A percentile compares a stretch with the other conserved stretches of the same genome.
These are phyloP conservation scores for Sporopachydermia quercuum DNA, from an alignment of 805 yeast genomes.

Conservation along the genomic window DNA sequence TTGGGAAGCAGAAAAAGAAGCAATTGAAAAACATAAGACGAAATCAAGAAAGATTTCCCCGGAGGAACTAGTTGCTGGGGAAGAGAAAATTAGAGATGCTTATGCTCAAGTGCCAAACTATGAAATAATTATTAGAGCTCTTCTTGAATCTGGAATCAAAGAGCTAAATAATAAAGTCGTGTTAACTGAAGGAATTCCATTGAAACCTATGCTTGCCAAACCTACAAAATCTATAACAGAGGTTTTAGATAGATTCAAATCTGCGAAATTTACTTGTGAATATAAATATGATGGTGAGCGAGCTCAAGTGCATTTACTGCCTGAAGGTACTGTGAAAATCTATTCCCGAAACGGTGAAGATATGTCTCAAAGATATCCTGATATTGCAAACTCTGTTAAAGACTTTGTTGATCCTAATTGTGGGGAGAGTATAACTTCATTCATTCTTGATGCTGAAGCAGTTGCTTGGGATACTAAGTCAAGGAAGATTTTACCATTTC, in stretches of 20 bases:
- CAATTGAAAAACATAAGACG: constrained; percentile 13
- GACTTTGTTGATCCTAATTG: constrained; percentile 31
- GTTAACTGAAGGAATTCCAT: constrained; percentile 82
- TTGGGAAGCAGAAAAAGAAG: constrained; percentile 31
- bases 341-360: constrained; percentile 94
- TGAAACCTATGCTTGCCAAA: constrained; percentile 96
- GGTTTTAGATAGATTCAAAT: constrained; percentile 76
- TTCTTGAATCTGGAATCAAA: constrained; percentile 52
- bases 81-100: constrained; percentile 68
- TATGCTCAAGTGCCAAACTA: constrained; percentile 86
- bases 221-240: constrained; percentile 93
- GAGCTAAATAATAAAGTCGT: constrained; percentile 53
- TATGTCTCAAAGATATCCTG: constrained; percentile 94
- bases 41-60: constrained; percentile 18
- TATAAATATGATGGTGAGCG: constrained; percentile 97
- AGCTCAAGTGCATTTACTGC: constrained; percentile 77
- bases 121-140: constrained; percentile 55
- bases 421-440: constrained; percentile 26
- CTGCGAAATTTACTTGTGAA: constrained; percentile 81
- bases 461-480: constrained; percentile 87
- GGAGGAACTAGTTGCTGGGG: constrained; percentile 46
- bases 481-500: constrained; percentile 82
- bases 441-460: constrained; percentile 90
- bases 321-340: constrained; percentile 42
- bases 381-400: constrained; percentile 53